Conservation (phyloP, 805 yeast genomes). For the Grigorovia humatica region DNA sequence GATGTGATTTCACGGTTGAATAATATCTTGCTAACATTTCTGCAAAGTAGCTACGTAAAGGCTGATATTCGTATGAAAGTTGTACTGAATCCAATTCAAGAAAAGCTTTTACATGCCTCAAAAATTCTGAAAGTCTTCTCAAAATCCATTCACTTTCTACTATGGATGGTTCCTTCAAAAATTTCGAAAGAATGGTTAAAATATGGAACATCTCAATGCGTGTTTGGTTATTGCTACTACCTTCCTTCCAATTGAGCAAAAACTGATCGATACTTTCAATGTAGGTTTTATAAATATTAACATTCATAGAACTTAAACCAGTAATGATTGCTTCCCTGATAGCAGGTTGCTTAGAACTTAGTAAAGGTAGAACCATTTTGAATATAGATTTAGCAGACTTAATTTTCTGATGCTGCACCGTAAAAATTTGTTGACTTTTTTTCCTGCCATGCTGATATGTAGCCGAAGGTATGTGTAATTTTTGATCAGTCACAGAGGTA, state of each 20-base stretch:
- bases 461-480: constrained; percentile 48
- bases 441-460: constrained; percentile 59
- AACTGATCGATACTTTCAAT: constrained; percentile 63
- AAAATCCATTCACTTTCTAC: constrained; percentile 61
- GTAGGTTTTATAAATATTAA: constrained; percentile 76
- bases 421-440: constrained; percentile 66
- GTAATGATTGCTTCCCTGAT: constrained; percentile 80
- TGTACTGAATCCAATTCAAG: constrained; percentile 50
- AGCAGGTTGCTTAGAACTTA: constrained; percentile 56
- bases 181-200: constrained; percentile 57
- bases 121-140: constrained; percentile 47
- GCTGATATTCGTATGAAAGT: constrained; percentile 58
- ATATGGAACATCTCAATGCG: constrained; percentile 75
- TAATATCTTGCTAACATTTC: constrained; percentile 71
- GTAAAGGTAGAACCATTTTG: constrained; percentile 72
- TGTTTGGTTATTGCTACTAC: constrained; percentile 31
- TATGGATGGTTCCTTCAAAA: constrained; percentile 39
- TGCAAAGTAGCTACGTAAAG: constrained; percentile 72
- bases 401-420: constrained; percentile 80
- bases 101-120: constrained; percentile 53
- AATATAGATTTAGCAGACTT: constrained; percentile 88
- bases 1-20: constrained; percentile 39
- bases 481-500: constrained; percentile 82
- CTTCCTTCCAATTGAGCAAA: constrained; percentile 46
- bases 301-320: constrained; percentile 81